Percentiles rank a stretch among this genome's conserved stretches.
phyloP scores from a whole-genome alignment of 2,329 filamentous ascomycete genomes.

The Rasamsonia emersonii region DNA sequence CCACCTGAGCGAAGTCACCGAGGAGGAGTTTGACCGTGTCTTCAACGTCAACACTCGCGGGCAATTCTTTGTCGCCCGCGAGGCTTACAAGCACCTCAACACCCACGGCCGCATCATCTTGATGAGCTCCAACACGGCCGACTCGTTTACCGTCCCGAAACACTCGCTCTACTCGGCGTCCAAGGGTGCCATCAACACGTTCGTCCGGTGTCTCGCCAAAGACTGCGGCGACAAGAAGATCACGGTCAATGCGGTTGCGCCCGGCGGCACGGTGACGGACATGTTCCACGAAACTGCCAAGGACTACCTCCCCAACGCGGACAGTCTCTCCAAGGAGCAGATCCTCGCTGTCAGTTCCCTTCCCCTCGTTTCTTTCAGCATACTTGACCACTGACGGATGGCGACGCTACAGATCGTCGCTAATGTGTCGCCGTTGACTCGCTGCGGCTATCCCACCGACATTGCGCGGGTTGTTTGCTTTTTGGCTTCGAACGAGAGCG shows the following conservation, averaged over 20 bases:
- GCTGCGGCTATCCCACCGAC: too few species aligned
- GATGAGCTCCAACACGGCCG: conserved; percentile 61
- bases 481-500: background rate
- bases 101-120: conserved; percentile 64
- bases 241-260: conserved; percentile 55
- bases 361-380: too few species aligned
- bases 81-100: conserved; percentile 61
- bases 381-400: too few species aligned
- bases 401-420: background rate
- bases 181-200: conserved; percentile 69
- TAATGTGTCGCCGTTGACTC: too few species aligned
- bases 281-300: conserved; percentile 66
- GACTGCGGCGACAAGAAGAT: conserved; percentile 59
- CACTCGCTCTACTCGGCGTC: conserved; percentile 67
- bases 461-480: background rate
- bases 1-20: conserved; percentile 58
- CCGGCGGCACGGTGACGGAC: conserved; percentile 60
- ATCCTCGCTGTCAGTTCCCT: background rate
- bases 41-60: conserved; percentile 61
- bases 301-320: conserved; percentile 58
- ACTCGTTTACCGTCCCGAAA: conserved; percentile 59
- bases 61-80: conserved; percentile 71
- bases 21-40: conserved; percentile 64
- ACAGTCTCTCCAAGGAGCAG: background rate
- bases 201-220: conserved; percentile 64